Base-by-base conservation (phyloP, 2,329 filamentous ascomycete genomes). In the Neoascochyta sp. region DNA sequence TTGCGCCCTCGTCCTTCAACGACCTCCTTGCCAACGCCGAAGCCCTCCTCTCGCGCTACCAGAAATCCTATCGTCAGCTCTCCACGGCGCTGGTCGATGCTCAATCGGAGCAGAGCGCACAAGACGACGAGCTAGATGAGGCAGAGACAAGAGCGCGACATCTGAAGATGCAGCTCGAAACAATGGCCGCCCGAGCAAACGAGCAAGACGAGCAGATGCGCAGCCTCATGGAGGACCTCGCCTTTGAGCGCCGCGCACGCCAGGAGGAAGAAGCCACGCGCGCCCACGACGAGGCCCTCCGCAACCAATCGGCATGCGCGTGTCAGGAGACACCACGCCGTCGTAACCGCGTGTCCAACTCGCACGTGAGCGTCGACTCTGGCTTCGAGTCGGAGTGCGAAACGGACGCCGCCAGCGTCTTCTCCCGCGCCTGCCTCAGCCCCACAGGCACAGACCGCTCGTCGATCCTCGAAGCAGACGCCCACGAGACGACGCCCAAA, bases 51-150 rank as follows among this genome's bases (percentile, higher is more conserved):
- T 60, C 65, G 30, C 67, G 69, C 16, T 69, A 78, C 49, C 77
- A 80, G 53, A 57, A 60, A 4, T 74, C 75, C 3, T 79, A 81
- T 55, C 72, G 71, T 40, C 42, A 57, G 20, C 46, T 62, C 7
- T 60, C 57, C 9, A 54, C 54, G 12, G 47, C 52, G 3, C 60
- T 80, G 23, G 66, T 69, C 21, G 68, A 73, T 38, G 65, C 69
- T 3, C 60, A 69, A 19, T 71, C 70, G 4, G 75, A 78, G 44
- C 71, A 76, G 36, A 71, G 69, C 29, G 71, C 73, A 8, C 73
- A 76, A 43, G 65, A 68, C n/a, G 77, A 80, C 41, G 78, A 81
- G 52, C 65, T 77, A 0, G 75, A 78, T 38, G 77, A 80, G 45
- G 70, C 75, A 9, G 68, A 76, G 18, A 77, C 74, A 21, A 67